A percentile compares a stretch with the other conserved stretches of the same genome.
Evolutionary conservation across 495 filamentous ascomycete genomes (phyloP).

Genomic region (Penicillium desertorum): DNA sequence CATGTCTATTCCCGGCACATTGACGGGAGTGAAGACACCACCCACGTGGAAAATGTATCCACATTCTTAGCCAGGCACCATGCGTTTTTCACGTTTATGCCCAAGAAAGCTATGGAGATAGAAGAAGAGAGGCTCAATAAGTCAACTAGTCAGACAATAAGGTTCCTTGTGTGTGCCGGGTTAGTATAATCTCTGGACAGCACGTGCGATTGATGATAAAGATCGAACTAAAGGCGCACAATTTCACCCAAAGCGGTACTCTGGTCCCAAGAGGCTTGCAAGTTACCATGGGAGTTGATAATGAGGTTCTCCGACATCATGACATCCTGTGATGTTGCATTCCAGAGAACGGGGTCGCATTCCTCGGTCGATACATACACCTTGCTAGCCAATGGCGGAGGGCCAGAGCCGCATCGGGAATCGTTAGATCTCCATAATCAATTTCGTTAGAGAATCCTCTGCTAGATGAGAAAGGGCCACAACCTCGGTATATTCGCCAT

Average conservation of each 20-base stretch:
- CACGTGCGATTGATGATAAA: background rate
- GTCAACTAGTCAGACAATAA: background rate
- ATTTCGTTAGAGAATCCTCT: no score
- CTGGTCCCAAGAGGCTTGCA: background rate
- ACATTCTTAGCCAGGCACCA: background rate
- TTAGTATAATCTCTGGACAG: no score
- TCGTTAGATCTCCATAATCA: background rate
- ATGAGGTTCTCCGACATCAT: background rate
- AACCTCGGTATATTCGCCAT: no score
- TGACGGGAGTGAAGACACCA: background rate
- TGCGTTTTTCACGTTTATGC: background rate
- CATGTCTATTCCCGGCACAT: constrained; percentile 13
- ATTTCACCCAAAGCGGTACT: background rate
- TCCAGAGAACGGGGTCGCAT: constrained; percentile 21
- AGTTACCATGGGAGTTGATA: background rate
- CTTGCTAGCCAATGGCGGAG: constrained; percentile 12
- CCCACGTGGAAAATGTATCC: constrained; percentile 1
- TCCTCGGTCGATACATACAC: constrained; percentile 8
- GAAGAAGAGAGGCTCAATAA: background rate
- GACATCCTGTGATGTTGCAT: constrained; percentile 14
- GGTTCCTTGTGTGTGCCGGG: background rate
- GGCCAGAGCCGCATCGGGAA: constrained; percentile 3
- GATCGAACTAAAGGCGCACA: background rate
- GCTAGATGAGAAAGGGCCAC: no score
- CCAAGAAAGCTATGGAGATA: background rate